A percentile compares a stretch with the other conserved stretches of the same genome.
Evolutionary conservation across 2,329 filamentous ascomycete species (phyloP).

Genomic region (Microcyclospora tardicrescens): DNA sequence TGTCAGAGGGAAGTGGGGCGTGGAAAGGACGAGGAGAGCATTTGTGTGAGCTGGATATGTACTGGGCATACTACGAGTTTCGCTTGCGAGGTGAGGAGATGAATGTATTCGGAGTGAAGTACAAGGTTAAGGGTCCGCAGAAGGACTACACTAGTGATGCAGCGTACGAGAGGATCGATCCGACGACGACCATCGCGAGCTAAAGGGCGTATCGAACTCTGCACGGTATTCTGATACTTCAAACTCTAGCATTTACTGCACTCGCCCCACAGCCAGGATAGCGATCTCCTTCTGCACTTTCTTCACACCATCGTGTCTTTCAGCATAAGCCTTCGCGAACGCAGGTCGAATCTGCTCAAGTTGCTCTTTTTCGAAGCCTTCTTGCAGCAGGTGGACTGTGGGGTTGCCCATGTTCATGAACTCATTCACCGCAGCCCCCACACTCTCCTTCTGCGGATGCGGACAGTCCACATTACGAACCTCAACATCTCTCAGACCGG

Average conservation of each 20-base stretch:
- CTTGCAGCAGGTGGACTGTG: neutral
- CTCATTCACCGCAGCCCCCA: constrained; percentile 2
- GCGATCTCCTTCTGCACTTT: too few relatives aligned
- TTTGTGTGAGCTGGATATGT: constrained; percentile 58
- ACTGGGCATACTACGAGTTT: constrained; percentile 59
- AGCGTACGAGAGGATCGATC: constrained; percentile 18
- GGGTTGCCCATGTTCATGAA: constrained; percentile 6
- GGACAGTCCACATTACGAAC: constrained; percentile 2
- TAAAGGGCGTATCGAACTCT: too few relatives aligned
- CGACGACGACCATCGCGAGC: too few relatives aligned
- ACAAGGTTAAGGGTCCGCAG: constrained; percentile 25
- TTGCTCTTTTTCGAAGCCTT: too few relatives aligned
- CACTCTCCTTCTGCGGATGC: constrained; percentile 3
- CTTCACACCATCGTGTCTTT: too few relatives aligned
- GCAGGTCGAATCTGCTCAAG: too few relatives aligned
- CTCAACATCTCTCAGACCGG: constrained; percentile 1
- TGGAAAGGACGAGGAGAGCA: constrained; percentile 57
- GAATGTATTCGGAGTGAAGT: constrained; percentile 24
- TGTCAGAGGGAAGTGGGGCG: constrained; percentile 28
- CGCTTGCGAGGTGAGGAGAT: constrained; percentile 18
- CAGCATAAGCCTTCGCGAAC: too few relatives aligned
- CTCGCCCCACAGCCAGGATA: too few relatives aligned
- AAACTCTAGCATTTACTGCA: too few relatives aligned
- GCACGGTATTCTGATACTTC: too few relatives aligned
- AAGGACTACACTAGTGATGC: constrained; percentile 27